Base-by-base conservation (phyloP, 1,284 basidiomycete genomes). In the Mycena citricolor region DNA sequence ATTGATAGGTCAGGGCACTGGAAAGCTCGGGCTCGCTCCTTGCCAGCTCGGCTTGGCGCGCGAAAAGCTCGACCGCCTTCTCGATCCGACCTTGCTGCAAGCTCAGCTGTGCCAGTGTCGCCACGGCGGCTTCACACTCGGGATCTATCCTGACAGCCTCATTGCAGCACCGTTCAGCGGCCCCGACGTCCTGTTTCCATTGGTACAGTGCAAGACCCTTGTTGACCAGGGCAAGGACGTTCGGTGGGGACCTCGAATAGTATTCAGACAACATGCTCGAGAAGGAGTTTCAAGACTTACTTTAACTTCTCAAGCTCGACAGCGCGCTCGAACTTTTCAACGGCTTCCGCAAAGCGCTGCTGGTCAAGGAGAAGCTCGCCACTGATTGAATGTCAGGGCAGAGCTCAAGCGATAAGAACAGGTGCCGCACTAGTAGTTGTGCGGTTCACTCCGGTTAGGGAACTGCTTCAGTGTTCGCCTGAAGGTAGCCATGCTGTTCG, bases 341-440 rank as follows among this genome's bases (percentile, higher is more conserved):
- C 77, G 1, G 94, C 90, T 39, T 98, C 94, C 52, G 83, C 74
- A 74, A 85, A 97, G 47, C 88, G 82, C 54, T 87, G 81, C 69
- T 97, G 94, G 67, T 98, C 97, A 52, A 99, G 73, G 43, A 99
- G 71, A 14, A 99, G 76, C 69, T 99, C 97, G 44, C 97, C 97
- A 57, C 94, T 97, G 54, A 51, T 38, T 19, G 40, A 39, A 22
- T 2, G 16, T 30, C 17, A 41, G 19, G 29, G 8, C 12, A 24
- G 20, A 14, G 29, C 24, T 20, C 4, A 12, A 42, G 12, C 19
- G 34, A 39, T 25, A 21, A 1, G 7, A 3, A 46, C 5, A 26
- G 5, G 24, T 12, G 2, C 76, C 86, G 49, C 55, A 92, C 90
- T 94, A 94, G 70, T 95, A 95, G 65, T 94, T 95, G 54, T 83